phyloP scores from a whole-genome alignment of 164 flowering plant genomes.

The Dillenia suffruticosa region DNA sequence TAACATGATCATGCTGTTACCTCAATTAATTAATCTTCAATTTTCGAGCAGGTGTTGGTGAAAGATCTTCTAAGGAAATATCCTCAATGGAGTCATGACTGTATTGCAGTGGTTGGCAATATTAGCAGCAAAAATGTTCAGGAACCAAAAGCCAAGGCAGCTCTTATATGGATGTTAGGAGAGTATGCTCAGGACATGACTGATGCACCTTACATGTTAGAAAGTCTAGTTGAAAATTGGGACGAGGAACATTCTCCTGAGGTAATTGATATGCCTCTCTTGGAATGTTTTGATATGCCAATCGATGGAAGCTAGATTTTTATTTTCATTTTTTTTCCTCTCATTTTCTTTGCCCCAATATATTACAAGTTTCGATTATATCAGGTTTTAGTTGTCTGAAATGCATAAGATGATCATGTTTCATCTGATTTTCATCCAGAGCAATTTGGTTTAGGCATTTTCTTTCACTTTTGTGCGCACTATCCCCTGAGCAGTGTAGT shows the following conservation, averaged over 20 bases:
- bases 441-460: too few relatives aligned
- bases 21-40: slow-evolving; percentile 4
- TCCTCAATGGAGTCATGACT: slow-evolving; percentile 99
- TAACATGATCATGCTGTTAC: neutral
- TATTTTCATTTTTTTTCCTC: neutral
- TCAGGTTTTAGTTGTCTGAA: too few relatives aligned
- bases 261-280: slow-evolving; percentile 37
- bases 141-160: slow-evolving; percentile 96
- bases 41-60: slow-evolving; percentile 70
- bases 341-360: neutral
- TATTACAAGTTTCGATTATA: neutral
- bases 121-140: slow-evolving; percentile 93
- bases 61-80: slow-evolving; percentile 95
- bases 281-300: neutral
- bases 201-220: slow-evolving; percentile 91
- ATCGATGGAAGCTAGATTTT: neutral
- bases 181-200: slow-evolving; percentile 95
- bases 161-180: slow-evolving; percentile 99
- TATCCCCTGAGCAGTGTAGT: too few relatives aligned
- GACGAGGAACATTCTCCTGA: slow-evolving; percentile 91
- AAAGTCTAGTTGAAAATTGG: slow-evolving; percentile 85
- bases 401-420: too few relatives aligned
- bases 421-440: too few relatives aligned
- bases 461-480: too few relatives aligned
- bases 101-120: slow-evolving; percentile 98